phyloP scores from a whole-genome alignment of 2,329 filamentous ascomycete species.

The Diaporthe nobilis region DNA sequence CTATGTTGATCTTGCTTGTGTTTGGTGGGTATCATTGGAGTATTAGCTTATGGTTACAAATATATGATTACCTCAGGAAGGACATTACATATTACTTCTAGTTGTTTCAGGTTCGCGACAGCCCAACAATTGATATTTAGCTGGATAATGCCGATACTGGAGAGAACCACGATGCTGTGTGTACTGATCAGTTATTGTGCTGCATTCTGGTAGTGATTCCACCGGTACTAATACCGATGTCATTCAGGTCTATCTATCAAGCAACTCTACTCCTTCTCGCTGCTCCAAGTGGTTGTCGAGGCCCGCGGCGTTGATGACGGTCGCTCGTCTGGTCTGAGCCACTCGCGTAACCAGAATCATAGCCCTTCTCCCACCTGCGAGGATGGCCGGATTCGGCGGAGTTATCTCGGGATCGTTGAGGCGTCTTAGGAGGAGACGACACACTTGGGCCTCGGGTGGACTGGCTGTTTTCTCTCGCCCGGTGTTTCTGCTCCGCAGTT shows the following conservation, averaged over 20 bases:
- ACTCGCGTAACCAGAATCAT: constrained; percentile 34
- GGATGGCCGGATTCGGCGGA: not conserved
- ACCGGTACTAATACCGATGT: not conserved
- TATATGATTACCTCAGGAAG: too few species aligned
- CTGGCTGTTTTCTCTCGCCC: too few species aligned
- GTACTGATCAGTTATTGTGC: not conserved
- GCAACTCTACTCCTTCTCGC: not conserved
- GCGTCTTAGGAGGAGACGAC: not conserved
- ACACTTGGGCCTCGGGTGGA: not conserved
- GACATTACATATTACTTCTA: not conserved
- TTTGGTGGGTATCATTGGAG: not conserved
- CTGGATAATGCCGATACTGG: too few species aligned
- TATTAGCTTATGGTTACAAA: too few species aligned
- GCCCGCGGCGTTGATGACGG: not conserved
- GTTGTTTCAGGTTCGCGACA: not conserved
- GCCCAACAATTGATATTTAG: not conserved
- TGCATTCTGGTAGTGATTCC: not conserved
- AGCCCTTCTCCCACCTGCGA: constrained; percentile 2
- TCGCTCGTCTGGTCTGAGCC: not conserved
- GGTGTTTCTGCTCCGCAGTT: not conserved
- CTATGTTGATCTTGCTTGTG: not conserved
- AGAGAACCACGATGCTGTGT: not conserved
- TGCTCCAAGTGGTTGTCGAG: not conserved
- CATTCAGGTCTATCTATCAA: not conserved
- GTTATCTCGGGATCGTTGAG: not conserved